Evolutionary conservation across 2,329 filamentous ascomycete genomes (phyloP).

Genomic region (Alternaria incomplexa): DNA sequence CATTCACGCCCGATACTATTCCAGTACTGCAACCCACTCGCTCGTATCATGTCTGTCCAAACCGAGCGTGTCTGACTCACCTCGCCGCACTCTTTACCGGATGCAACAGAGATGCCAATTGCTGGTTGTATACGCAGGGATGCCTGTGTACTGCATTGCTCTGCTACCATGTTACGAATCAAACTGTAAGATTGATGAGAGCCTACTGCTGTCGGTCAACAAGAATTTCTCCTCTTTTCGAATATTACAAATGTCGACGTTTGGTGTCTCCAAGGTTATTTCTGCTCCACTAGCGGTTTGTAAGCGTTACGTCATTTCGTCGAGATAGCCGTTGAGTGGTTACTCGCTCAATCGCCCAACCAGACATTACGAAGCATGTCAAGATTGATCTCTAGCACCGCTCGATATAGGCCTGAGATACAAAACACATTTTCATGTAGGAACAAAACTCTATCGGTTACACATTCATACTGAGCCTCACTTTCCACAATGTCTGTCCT

Average conservation of each 20-base stretch:
- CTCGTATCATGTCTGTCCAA: neutral
- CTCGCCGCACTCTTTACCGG: neutral
- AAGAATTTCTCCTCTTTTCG: neutral
- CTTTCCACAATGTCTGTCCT: slow-evolving; percentile 47
- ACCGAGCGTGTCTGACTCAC: neutral
- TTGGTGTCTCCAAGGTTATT: too few relatives aligned
- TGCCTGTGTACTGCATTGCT: neutral
- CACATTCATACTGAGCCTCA: neutral
- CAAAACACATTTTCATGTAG: neutral
- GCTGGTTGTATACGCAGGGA: too few relatives aligned
- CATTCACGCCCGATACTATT: neutral
- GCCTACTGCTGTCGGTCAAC: neutral
- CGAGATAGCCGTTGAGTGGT: neutral
- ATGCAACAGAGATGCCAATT: neutral
- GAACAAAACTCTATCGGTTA: slow-evolving; percentile 6
- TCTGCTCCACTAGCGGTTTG: neutral
- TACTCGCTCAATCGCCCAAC: neutral
- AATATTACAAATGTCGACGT: neutral
- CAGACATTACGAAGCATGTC: neutral
- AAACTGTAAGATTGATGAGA: neutral
- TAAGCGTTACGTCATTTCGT: neutral
- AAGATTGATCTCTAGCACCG: neutral
- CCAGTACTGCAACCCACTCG: neutral
- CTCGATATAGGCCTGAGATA: too few relatives aligned
- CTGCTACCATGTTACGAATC: neutral